Base-by-base conservation (phyloP, 73 alveolate genomes). In the Symbiodinium pilosum region DNA sequence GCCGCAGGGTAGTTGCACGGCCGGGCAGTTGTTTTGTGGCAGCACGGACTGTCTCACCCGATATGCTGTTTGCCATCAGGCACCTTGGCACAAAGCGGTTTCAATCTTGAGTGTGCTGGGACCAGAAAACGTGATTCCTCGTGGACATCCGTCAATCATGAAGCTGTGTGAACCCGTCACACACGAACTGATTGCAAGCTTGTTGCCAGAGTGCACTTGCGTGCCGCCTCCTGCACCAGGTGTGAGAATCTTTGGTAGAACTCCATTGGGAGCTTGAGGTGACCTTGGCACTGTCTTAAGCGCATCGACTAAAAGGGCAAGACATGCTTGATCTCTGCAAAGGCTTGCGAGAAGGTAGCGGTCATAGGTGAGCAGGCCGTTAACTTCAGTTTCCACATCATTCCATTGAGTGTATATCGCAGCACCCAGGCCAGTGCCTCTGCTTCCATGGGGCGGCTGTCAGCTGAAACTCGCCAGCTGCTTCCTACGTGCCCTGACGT, bases 341-440 rank as follows among this genome's bases (percentile, higher is more conserved):
- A 14, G 59, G 59, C 59, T 47, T 47, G 59, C 41, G 26, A 52
- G 39, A 85, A 21, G 28, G 64, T 30, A 34, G 6, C 98, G 92
- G 44, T 93, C 98, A 5, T 93, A 93, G 43, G 98, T 93, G 43
- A 93, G 92, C 54, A 93, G 36, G 0, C 98, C 98, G 28, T 93
- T 93, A 64, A 93, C 93, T 32, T 93, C 98, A 12, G 98, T 93
- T 43, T 93, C 98, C 12, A 93, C 98, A 93, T 93, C 98, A 28
- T 68, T 93, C 98, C 98, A 93, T n/a, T 93, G 98, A 2, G 98
- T 93, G 68, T 93, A 93, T 92, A 93, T 93, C 24, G 98, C 91
- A 16, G 85, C 98, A 18, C 71, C 87, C 41, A 93, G 42, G 71
- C 98, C 98, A 6, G 32, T 42, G 75, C 98, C 97, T 89, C 68